phyloP scores from a whole-genome alignment of 176 grass and related monocot species.

The Musa itinerans region DNA sequence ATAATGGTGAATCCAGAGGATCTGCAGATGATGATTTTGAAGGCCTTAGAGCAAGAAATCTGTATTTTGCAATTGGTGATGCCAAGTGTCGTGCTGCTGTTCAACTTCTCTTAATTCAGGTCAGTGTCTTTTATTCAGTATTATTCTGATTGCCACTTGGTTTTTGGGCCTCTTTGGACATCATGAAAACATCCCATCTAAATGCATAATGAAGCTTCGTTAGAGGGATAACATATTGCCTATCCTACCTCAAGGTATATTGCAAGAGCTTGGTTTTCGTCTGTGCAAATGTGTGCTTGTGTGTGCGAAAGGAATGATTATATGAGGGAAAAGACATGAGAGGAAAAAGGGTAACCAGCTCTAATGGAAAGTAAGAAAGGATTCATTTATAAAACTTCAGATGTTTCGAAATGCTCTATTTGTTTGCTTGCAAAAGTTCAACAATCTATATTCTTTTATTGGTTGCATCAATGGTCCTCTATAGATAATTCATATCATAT shows the following conservation, averaged over 20 bases:
- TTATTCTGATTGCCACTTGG: neutral
- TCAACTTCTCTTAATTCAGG: slow-evolving; percentile 98
- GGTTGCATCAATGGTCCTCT: too few relatives aligned
- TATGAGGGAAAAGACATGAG: neutral
- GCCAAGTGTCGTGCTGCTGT: slow-evolving; percentile 94
- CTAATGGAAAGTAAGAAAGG: neutral
- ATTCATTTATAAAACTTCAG: neutral
- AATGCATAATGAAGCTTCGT: neutral
- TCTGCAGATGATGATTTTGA: slow-evolving; percentile 55
- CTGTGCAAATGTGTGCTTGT: neutral
- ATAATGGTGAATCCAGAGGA: slow-evolving; percentile 39
- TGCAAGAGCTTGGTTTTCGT: neutral
- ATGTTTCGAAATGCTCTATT: too few relatives aligned
- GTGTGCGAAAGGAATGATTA: neutral
- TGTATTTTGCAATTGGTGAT: slow-evolving; percentile 87
- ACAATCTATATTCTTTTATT: too few relatives aligned
- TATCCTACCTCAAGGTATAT: too few relatives aligned
- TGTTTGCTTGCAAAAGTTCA: too few relatives aligned
- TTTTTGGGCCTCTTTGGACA: neutral
- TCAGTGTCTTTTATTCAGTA: slow-evolving; percentile 22
- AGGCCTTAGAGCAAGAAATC: slow-evolving; percentile 61
- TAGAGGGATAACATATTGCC: too few relatives aligned
- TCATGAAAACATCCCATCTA: neutral
- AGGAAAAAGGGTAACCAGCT: neutral
- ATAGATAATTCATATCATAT: too few relatives aligned